Conservation (phyloP, 2,329 filamentous ascomycete species). For the Alternaria ventricosa region DNA sequence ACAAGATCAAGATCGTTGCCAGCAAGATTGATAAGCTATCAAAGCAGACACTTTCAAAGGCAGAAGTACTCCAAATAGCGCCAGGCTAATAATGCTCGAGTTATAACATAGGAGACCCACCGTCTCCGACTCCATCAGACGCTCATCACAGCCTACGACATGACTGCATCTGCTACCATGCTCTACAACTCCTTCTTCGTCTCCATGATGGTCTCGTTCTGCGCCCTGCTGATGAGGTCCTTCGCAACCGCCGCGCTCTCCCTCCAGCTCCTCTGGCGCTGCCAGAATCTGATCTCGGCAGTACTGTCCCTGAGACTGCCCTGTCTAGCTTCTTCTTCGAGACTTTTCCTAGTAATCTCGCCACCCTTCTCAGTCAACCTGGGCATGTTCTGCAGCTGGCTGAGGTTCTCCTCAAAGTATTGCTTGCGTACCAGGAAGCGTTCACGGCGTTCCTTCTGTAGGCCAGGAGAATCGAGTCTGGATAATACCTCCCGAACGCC, state of each 20-base stretch:
- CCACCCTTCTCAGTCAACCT: conserved; percentile 53
- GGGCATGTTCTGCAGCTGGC: conserved; percentile 57
- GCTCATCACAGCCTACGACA: background rate
- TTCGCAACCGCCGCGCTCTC: conserved; percentile 60
- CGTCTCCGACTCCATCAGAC: background rate
- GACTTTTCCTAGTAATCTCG: conserved; percentile 67
- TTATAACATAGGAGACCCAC: background rate
- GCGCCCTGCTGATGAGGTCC: conserved; percentile 56
- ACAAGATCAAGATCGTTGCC: background rate
- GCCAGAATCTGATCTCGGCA: conserved; percentile 61
- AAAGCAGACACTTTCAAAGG: background rate
- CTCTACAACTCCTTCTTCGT: conserved; percentile 47
- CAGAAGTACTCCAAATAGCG: background rate
- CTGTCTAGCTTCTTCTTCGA: conserved; percentile 65
- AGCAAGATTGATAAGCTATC: background rate
- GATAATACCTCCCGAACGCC: conserved; percentile 74
- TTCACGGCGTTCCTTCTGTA: conserved; percentile 84
- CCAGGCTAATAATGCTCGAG: conserved; percentile 21
- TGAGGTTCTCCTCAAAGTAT: conserved; percentile 76
- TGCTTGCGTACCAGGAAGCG: conserved; percentile 80
- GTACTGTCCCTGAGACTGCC: conserved; percentile 51
- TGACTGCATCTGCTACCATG: background rate
- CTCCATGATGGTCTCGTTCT: conserved; percentile 36
- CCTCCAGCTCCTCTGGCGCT: conserved; percentile 55
- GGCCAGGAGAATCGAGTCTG: conserved; percentile 83